These are phyloP conservation scores for Rossbeevera mucosa DNA, from an alignment of 768 basidiomycete species.

Conservation along the genomic window DNA sequence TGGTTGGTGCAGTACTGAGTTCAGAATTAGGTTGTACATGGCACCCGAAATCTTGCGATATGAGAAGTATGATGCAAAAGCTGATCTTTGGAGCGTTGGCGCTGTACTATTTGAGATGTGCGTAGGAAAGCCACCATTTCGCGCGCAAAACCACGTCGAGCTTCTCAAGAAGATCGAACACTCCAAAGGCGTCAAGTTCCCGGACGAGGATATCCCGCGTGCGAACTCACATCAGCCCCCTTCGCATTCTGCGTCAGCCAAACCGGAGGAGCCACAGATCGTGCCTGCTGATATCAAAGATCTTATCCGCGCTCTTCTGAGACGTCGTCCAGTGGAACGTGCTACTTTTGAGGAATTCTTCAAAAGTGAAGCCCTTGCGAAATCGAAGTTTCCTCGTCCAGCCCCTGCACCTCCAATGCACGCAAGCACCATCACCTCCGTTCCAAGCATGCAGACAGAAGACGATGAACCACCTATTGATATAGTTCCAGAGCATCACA, in stretches of 20 bases:
- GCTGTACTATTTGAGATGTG: slow-evolving; percentile 96
- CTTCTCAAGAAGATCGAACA: slow-evolving; percentile 89
- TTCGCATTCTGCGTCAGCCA: slow-evolving; percentile 18
- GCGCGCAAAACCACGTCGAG: slow-evolving; percentile 95
- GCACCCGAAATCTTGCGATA: slow-evolving; percentile 96
- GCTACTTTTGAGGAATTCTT: slow-evolving; percentile 94
- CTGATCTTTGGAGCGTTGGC: slow-evolving; percentile 97
- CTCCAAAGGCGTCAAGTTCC: slow-evolving; percentile 89
- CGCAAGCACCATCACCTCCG: slow-evolving; percentile 5
- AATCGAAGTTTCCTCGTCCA: slow-evolving; percentile 71
- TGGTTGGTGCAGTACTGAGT: background rate
- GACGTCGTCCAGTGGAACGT: slow-evolving; percentile 77
- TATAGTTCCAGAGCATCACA: slow-evolving; percentile 67
- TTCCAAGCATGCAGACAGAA: slow-evolving; percentile 20
- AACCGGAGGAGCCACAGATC: slow-evolving; percentile 45
- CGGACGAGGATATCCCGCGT: slow-evolving; percentile 73
- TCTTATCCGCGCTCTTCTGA: slow-evolving; percentile 79
- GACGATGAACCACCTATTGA: slow-evolving; percentile 33
- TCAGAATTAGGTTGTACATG: slow-evolving; percentile 78
- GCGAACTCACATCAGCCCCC: slow-evolving; percentile 32
- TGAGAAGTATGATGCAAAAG: slow-evolving; percentile 97
- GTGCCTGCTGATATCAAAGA: slow-evolving; percentile 84
- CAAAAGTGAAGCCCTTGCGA: slow-evolving; percentile 67
- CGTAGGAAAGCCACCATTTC: slow-evolving; percentile 89
- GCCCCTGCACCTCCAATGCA: slow-evolving; percentile 12